Base-by-base conservation (phyloP, 768 basidiomycete species). In the Lentinula detonsa region DNA sequence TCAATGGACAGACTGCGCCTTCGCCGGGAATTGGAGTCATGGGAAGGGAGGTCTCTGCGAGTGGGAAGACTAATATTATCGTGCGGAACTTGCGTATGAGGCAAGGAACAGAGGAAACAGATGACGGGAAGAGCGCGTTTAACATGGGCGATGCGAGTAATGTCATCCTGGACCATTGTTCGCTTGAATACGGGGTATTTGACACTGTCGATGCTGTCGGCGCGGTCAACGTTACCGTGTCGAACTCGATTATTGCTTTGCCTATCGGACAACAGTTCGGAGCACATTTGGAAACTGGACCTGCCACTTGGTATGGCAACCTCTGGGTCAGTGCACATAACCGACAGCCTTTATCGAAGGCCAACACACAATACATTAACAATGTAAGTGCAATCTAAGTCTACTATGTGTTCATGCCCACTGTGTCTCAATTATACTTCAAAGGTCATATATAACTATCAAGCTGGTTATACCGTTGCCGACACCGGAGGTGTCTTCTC, bases 301-400 rank as follows among this genome's bases (percentile, higher is more conserved):
- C 67, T 9, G 65, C 65, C 13, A 68, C 67, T 6, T 68, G 67
- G 67, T 68, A 66, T 59, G 59, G 63, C 0, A 67, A 67, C 57
- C 63, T 68, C 11, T 68, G 67, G 67, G 67, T 68, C 37, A 63
- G 62, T 51, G 67, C 65, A 35, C 67, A 68, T 49, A 68, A 68
- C 43, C 63, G 67, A 11, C 67, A 68, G 54, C 67, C 67, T 8
- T 59, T 68, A n/a, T 65, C 61, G 18, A 68, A 68, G 39, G 67
- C 67, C 8, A 68, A 68, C 15, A 31, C 67, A 1, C 67, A 68
- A 39, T 68, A 64, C 53, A 65, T 68, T 7, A 68, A 68, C 57
- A 68, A 68, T 46, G 67, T 64, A 35, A 39, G 60, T 63, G 16
- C 21, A 28, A 21, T 18, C 45, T 21, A n/a, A 15, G 13, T 23